These are phyloP conservation scores for Leishmania amazonensis DNA, from an alignment of 208 protist genomes.

Conservation along the genomic window DNA sequence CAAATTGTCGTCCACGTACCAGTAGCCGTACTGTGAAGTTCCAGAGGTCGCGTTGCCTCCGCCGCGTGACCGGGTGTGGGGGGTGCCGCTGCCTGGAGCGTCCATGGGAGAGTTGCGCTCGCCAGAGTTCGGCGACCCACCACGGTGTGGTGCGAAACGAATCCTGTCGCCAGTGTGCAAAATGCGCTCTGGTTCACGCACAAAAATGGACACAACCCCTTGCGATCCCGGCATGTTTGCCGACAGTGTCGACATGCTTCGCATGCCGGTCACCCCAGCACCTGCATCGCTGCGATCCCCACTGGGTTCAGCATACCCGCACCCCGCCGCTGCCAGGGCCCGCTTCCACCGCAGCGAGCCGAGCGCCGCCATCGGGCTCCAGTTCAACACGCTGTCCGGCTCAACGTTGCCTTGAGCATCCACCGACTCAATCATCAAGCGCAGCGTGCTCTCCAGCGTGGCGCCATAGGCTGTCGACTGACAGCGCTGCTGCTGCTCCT, in stretches of 20 bases:
- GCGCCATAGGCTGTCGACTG: neutral
- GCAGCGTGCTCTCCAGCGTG: neutral
- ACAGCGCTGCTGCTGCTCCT: constrained; percentile 8
- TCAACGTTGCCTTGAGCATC: constrained; percentile 23
- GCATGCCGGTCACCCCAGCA: neutral
- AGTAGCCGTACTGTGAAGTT: constrained; percentile 20
- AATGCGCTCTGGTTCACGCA: constrained; percentile 31
- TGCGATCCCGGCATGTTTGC: neutral
- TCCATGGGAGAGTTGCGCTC: neutral
- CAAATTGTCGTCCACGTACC: constrained; percentile 47
- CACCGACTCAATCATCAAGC: constrained; percentile 21
- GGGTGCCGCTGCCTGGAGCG: neutral
- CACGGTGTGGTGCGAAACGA: constrained; percentile 22
- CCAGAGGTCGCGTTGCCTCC: neutral
- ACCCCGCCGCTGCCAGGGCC: neutral
- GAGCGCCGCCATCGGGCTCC: constrained; percentile 26
- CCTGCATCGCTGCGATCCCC: neutral
- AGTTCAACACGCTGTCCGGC: constrained; percentile 32
- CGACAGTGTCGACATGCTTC: neutral
- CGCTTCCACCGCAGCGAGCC: constrained; percentile 5
- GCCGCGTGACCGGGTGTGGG: neutral
- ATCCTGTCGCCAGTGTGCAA: constrained; percentile 47
- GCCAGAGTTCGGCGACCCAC: neutral
- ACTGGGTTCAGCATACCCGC: neutral
- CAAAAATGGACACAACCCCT: constrained; percentile 3